A percentile compares a stretch with the other conserved stretches of the same genome.
Evolutionary conservation across 805 yeast genomes (phyloP).

Genomic region (Tetrapisispora fleetii): DNA sequence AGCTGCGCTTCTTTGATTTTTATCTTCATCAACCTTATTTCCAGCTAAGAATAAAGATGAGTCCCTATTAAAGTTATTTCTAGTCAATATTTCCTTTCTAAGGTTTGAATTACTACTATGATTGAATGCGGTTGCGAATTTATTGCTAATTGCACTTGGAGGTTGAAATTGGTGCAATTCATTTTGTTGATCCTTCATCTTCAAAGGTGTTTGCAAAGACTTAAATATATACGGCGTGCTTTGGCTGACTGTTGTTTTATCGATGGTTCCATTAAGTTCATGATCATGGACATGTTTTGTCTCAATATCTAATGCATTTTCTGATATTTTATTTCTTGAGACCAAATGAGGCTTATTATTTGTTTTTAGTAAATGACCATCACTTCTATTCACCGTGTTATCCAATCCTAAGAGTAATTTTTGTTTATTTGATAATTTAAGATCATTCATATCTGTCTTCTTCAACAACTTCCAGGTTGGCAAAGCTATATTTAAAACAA

Average conservation of each 20-base stretch:
- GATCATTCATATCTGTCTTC: slow-evolving; percentile 27
- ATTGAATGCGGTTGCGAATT: slow-evolving; percentile 16
- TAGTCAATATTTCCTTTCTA: slow-evolving; percentile 2
- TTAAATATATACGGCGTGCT: slow-evolving; percentile 21
- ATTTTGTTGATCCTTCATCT: slow-evolving; percentile 5
- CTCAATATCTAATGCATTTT: background rate
- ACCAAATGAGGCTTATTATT: slow-evolving; percentile 12
- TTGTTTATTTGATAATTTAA: slow-evolving; percentile 26
- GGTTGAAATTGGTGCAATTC: background rate
- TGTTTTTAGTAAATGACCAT: background rate
- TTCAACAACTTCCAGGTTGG: slow-evolving; percentile 26
- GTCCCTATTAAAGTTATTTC: background rate
- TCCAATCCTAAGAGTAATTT: slow-evolving; percentile 29
- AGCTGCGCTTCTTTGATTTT: background rate
- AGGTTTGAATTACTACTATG: slow-evolving; percentile 7
- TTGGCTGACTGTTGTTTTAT: background rate
- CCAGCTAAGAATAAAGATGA: background rate
- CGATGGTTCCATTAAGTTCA: background rate
- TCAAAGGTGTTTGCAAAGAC: slow-evolving; percentile 21
- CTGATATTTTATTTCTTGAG: background rate
- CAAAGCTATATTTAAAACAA: slow-evolving; percentile 23
- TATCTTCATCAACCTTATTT: background rate
- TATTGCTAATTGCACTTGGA: slow-evolving; percentile 9
- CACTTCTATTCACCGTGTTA: background rate
- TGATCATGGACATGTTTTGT: background rate